Evolutionary conservation across 225 moss, liverwort and hornwort genomes (phyloP), one percentile per base, ranked within the genome.

Genomic region (Marchantia polymorpha): DNA sequence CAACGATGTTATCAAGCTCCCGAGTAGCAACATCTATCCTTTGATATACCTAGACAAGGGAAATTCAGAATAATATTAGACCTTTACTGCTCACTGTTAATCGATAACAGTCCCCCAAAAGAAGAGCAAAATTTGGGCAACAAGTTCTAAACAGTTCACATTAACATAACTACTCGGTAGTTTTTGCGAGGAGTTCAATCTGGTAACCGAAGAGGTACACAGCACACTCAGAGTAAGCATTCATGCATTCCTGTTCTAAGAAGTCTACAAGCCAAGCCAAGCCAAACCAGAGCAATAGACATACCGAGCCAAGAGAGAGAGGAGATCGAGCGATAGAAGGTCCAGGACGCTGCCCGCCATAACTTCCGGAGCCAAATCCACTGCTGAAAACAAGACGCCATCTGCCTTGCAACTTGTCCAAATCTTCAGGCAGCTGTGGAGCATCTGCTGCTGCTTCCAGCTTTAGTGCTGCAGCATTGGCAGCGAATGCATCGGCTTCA

Each of bases 1-100:
- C 94, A 78, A 99, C 94, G 66, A 99, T 89, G 72, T 93, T 99
- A 82, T 99, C 97, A 49, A 94, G 86, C 87, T 99, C 93, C 52
- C 83, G 84, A 81, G 55, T 89, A 49, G 64, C 61, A 50, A 92
- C 81, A 81, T 99, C 95, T 73, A 99, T 92, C 81, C 93, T 88
- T 79, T 99, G 97, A 75, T 93, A 93, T 10, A 93, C 93, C 97
- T 99, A 87, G 11, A 67, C 52, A 55, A 53, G n/a, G 15, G 16
- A 19, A 59, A 39, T 49, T 71, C 7, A 10, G n/a, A 15, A 49
- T 3, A 51, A 15, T 0, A n/a, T 71, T 1, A 71, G 71, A 39
- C 39, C 39, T 39, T 39, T 39, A 39, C 5, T 39, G 39, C 39
- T 39, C 39, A 39, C 39, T 5, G 39, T 39, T 39, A 39, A 39